Percentiles rank a stretch among this genome's conserved stretches.
These are phyloP conservation scores for Exophiala xenobiotica DNA, from an alignment of 2,329 filamentous ascomycete species.

Conservation along the genomic window DNA sequence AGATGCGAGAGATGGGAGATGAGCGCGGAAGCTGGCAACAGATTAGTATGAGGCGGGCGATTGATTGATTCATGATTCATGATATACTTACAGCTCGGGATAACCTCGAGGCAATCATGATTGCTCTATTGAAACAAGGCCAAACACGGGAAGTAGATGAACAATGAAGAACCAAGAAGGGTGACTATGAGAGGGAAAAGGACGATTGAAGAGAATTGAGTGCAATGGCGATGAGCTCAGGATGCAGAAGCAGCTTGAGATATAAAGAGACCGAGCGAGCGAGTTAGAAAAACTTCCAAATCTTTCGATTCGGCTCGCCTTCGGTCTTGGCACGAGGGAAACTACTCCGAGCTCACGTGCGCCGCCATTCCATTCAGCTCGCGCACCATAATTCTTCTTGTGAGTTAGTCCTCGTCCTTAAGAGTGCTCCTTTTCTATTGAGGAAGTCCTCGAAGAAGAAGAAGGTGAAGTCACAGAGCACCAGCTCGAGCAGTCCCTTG, in stretches of 20 bases:
- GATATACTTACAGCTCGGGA: constrained; percentile 66
- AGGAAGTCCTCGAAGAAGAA: background rate
- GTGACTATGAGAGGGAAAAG: constrained; percentile 14
- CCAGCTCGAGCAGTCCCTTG: background rate
- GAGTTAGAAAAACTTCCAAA: too few relatives aligned
- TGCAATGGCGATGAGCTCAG: constrained; percentile 18
- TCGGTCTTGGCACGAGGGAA: constrained; percentile 2
- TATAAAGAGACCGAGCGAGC: too few relatives aligned
- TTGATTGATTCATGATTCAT: constrained; percentile 13
- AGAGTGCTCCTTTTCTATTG: too few relatives aligned
- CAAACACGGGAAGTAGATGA: constrained; percentile 28
- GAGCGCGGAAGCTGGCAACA: constrained; percentile 74
- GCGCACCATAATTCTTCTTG: too few relatives aligned
- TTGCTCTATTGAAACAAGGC: constrained; percentile 33
- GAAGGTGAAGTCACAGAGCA: background rate
- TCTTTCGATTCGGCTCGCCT: constrained; percentile 10
- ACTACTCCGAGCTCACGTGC: too few relatives aligned
- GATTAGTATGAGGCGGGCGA: constrained; percentile 14
- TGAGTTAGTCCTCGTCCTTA: too few relatives aligned
- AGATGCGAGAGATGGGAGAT: constrained; percentile 66
- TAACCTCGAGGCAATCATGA: constrained; percentile 68
- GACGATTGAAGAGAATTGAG: constrained; percentile 28
- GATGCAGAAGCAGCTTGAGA: constrained; percentile 9
- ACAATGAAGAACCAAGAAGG: constrained; percentile 10
- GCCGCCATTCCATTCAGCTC: too few relatives aligned